phyloP scores from a whole-genome alignment of 2,329 filamentous ascomycete species.

The Triangularia setosa region DNA sequence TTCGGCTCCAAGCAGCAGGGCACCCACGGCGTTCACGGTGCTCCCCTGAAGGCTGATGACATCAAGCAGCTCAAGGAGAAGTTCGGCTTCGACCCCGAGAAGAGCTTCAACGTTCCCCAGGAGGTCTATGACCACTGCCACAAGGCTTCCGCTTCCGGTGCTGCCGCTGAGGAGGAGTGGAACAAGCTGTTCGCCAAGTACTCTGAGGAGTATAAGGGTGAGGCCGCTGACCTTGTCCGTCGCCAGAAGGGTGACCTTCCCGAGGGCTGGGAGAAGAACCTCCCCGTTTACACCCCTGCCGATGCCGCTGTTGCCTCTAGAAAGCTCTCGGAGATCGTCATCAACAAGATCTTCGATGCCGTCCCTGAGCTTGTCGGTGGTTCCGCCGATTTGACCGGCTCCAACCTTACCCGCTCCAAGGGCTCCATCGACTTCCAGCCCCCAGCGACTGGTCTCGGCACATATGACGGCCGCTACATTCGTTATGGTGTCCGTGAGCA shows the following conservation, averaged over 20 bases:
- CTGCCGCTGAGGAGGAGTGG: slow-evolving; percentile 90
- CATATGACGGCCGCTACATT: slow-evolving; percentile 88
- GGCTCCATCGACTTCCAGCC: slow-evolving; percentile 96
- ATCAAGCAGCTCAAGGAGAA: slow-evolving; percentile 88
- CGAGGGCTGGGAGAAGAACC: slow-evolving; percentile 91
- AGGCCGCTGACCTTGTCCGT: slow-evolving; percentile 76
- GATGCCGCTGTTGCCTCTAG: slow-evolving; percentile 86
- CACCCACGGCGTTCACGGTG: slow-evolving; percentile 93
- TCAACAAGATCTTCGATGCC: slow-evolving; percentile 77
- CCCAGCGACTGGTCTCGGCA: slow-evolving; percentile 76
- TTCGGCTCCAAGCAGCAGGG: slow-evolving; percentile 91
- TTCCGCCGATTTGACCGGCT: slow-evolving; percentile 95
- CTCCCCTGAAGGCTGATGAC: slow-evolving; percentile 91
- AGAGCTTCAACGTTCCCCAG: slow-evolving; percentile 90
- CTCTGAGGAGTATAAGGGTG: slow-evolving; percentile 67
- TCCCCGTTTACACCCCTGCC: slow-evolving; percentile 83
- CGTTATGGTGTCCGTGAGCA: slow-evolving; percentile 92
- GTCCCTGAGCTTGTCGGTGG: slow-evolving; percentile 92
- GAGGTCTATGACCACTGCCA: slow-evolving; percentile 88
- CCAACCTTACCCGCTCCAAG: slow-evolving; percentile 99
- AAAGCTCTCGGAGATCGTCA: slow-evolving; percentile 92
- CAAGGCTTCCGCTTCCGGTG: slow-evolving; percentile 81
- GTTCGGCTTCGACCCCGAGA: slow-evolving; percentile 93
- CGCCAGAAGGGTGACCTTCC: slow-evolving; percentile 80
- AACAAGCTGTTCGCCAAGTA: slow-evolving; percentile 91